Percentiles rank a stretch among this genome's conserved stretches.
These are phyloP conservation scores for Zymoseptoria tritici DNA, from an alignment of 2,329 filamentous ascomycete species.

Conservation along the genomic window DNA sequence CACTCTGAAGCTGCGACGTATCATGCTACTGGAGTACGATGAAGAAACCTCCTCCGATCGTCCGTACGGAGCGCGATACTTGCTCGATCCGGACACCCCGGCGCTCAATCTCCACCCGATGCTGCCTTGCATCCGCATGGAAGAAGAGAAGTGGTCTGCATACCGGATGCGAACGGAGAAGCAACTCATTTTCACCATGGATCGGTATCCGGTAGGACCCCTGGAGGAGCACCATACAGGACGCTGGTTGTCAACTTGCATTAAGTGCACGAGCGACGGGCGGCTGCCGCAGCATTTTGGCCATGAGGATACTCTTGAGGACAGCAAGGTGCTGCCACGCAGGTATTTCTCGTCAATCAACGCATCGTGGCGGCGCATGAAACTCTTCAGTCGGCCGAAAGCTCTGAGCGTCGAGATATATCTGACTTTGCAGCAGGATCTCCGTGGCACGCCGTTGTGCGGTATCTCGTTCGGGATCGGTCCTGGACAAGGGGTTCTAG, in stretches of 20 bases:
- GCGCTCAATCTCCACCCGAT: slow-evolving; percentile 1
- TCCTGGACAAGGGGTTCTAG: neutral
- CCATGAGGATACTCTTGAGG: neutral
- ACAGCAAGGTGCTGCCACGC: neutral
- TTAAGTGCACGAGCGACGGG: neutral
- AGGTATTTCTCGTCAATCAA: neutral
- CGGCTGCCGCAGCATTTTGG: neutral
- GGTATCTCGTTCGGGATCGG: neutral
- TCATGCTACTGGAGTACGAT: slow-evolving; percentile 2
- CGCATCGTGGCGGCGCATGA: slow-evolving; percentile 3
- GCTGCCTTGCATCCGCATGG: neutral
- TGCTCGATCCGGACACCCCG: neutral
- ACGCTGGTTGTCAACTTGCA: neutral
- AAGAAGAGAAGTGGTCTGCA: too few relatives aligned
- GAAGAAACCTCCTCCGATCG: neutral
- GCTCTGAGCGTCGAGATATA: too few relatives aligned
- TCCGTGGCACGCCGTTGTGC: neutral
- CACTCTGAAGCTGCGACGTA: neutral
- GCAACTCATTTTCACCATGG: too few relatives aligned
- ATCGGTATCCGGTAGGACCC: neutral
- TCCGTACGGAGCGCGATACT: neutral
- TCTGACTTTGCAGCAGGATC: too few relatives aligned
- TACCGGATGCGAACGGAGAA: too few relatives aligned
- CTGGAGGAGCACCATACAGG: neutral
- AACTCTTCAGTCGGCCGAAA: neutral